Evolutionary conservation across 768 basidiomycete species (phyloP), one percentile per base, ranked within the genome.

Genomic region (Scleroderma citrinum): DNA sequence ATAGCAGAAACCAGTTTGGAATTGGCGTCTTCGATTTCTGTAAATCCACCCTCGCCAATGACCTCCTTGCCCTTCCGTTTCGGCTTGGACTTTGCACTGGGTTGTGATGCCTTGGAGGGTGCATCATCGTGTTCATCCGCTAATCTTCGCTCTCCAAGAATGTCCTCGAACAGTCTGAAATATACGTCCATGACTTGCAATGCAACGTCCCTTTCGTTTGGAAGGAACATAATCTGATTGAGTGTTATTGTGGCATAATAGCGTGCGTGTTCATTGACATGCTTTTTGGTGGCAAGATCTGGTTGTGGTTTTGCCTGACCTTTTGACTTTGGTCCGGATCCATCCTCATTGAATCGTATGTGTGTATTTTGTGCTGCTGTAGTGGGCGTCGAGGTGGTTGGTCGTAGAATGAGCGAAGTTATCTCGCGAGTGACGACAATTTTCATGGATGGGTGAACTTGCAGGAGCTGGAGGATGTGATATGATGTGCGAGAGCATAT

Each of bases 171-270:
- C 61, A 97, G 77, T 70, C 93, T 86, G 59, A 98, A 99, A 69
- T 98, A 97, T 3, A 93, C 76, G 44, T 92, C 86, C 17, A 97
- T 82, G 52, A 97, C 73, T 52, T 81, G 76, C 40, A 82, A 68
- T 13, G 93, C 87, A 10, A 92, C 87, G 0, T 81, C 80, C 8
- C 78, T 73, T 56, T 96, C 93, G 10, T 75, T 70, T 10, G 71
- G 62, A 10, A 73, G 72, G 26, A 97, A 74, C 35, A 92, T 81
- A 50, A 94, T 83, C 68, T 98, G 96, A 64, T 97, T 97, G 56
- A 97, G 83, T 0, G 96, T 96, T 60, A 96, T 92, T 5, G 87
- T 76, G 14, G 91, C 82, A 65, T 97, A 99, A 69, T 98, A 99
- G 44, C 85, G 77, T 1, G 85, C 86, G 65, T 97, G 93, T 13